Evolutionary conservation across 208 protist genomes (phyloP).

Genomic region (Strigomonas culicis): DNA sequence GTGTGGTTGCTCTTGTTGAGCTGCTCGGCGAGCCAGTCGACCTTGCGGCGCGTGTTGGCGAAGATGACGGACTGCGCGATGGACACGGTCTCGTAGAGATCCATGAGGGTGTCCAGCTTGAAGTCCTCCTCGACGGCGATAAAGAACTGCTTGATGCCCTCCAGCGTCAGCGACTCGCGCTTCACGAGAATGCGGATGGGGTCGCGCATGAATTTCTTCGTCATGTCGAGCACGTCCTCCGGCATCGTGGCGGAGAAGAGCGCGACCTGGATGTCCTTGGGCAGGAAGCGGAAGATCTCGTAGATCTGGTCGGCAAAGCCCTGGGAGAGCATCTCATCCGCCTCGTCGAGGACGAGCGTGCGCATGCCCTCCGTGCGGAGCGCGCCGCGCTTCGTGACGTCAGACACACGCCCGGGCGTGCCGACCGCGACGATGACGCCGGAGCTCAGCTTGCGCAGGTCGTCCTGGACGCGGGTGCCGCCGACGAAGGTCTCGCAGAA

Average conservation of each 20-base stretch:
- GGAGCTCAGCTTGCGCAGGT: conserved; percentile 92
- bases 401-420: conserved; percentile 97
- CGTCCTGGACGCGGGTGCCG: conserved; percentile 95
- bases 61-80: conserved; percentile 98
- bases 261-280: conserved; percentile 96
- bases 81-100: conserved; percentile 91
- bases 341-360: conserved; percentile 98
- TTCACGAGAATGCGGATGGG: conserved; percentile 99
- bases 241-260: conserved; percentile 99
- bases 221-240: conserved; percentile 98
- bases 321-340: conserved; percentile 98
- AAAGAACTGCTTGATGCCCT: conserved; percentile 99
- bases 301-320: conserved; percentile 99
- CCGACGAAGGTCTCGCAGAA: conserved; percentile 92
- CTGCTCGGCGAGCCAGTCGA: conserved; percentile 96
- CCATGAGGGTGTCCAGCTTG: conserved; percentile 98
- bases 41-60: conserved; percentile 98
- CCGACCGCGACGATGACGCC: conserved; percentile 95
- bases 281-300: conserved; percentile 97
- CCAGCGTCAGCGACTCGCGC: conserved; percentile 98
- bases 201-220: conserved; percentile 98
- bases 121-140: conserved; percentile 96
- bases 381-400: conserved; percentile 95
- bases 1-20: conserved; percentile 89
- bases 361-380: conserved; percentile 89